These are phyloP conservation scores for Eucalyptus curtisii DNA, from an alignment of 345 rosid species.

Conservation along the genomic window DNA sequence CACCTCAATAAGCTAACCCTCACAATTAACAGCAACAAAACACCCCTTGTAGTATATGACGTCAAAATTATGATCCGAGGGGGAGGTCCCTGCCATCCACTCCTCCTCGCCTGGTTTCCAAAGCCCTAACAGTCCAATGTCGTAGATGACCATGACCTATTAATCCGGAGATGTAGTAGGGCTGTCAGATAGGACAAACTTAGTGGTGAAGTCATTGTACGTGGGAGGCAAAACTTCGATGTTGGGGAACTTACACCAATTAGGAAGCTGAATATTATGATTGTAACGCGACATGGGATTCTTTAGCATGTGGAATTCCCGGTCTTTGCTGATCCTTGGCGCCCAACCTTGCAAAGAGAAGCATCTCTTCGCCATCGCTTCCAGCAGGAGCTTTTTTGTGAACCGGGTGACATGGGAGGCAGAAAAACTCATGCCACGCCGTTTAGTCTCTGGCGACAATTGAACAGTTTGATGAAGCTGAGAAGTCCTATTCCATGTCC, in stretches of 20 bases:
- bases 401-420: no score
- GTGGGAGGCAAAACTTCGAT: no score
- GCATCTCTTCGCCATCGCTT: no score
- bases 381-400: no score
- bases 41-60: background rate
- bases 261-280: no score
- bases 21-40: background rate
- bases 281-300: no score
- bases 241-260: no score
- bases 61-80: background rate
- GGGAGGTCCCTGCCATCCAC: background rate
- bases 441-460: background rate
- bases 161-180: background rate
- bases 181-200: background rate
- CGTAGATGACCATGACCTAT: background rate
- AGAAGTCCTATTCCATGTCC: slow-evolving; percentile 49
- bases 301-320: no score
- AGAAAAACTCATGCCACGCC: no score
- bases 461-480: slow-evolving; percentile 50
- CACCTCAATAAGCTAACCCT: background rate
- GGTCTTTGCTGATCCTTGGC: no score
- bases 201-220: background rate
- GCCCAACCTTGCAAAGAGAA: no score
- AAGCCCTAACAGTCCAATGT: background rate
- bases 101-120: no score